phyloP scores from a whole-genome alignment of 345 rosid species.

The Pugionium cornutum region DNA sequence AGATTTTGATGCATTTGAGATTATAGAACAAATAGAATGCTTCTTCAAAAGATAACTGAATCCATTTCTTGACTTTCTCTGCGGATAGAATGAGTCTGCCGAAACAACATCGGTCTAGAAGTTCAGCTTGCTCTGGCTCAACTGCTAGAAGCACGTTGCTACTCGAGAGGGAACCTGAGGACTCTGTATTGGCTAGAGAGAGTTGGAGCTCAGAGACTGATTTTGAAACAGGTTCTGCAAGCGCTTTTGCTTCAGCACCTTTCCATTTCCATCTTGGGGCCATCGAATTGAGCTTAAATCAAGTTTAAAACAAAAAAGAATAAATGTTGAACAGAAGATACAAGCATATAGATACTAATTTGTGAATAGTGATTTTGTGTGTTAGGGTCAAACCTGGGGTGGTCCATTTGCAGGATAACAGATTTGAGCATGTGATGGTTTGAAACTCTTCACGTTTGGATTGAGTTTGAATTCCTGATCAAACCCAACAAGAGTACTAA shows the following conservation, averaged over 20 bases:
- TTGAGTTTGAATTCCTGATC: background rate
- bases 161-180: conserved; percentile 53
- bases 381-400: no score
- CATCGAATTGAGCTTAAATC: conserved; percentile 42
- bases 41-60: conserved; percentile 77
- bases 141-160: conserved; percentile 54
- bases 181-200: conserved; percentile 50
- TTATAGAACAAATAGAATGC: conserved; percentile 61
- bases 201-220: conserved; percentile 55
- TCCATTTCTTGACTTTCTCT: conserved; percentile 71
- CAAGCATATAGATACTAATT: background rate
- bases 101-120: conserved; percentile 67
- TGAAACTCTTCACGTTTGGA: no score
- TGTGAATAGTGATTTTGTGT: no score
- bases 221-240: conserved; percentile 68
- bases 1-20: conserved; percentile 64
- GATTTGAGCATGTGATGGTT: conserved; percentile 48
- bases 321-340: background rate
- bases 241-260: conserved; percentile 68
- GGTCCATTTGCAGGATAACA: no score
- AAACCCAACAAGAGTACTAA: conserved; percentile 16
- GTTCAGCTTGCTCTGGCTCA: conserved; percentile 55
- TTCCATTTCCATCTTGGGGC: conserved; percentile 90
- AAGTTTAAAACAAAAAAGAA: conserved; percentile 3
- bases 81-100: conserved; percentile 58